phyloP scores from a whole-genome alignment of 1,284 basidiomycete species.

The Irpex rosettiformis region DNA sequence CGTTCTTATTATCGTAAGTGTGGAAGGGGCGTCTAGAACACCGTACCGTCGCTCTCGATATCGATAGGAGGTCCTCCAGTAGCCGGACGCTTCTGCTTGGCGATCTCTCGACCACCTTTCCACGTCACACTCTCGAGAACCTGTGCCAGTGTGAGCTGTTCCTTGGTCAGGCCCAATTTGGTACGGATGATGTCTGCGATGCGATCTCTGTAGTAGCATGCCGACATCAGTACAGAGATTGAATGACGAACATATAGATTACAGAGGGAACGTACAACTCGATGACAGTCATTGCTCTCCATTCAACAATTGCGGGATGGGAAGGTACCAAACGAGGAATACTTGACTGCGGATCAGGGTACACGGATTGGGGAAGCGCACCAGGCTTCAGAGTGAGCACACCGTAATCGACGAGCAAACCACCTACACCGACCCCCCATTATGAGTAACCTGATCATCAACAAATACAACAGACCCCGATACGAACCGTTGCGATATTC shows the following conservation, averaged over 20 bases:
- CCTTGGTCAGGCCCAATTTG: slow-evolving; percentile 46
- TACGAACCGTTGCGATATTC: slow-evolving; percentile 84
- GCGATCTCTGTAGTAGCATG: slow-evolving; percentile 68
- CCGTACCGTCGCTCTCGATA: slow-evolving; percentile 81
- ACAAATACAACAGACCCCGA: not conserved
- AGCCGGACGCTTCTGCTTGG: slow-evolving; percentile 69
- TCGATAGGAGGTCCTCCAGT: slow-evolving; percentile 87
- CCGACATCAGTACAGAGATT: not conserved
- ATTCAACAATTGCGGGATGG: slow-evolving; percentile 91
- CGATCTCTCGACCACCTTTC: slow-evolving; percentile 93
- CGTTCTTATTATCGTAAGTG: too few relatives aligned
- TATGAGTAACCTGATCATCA: slow-evolving; percentile 1
- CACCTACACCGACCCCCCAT: slow-evolving; percentile 47
- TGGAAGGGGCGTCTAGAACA: slow-evolving; percentile 52
- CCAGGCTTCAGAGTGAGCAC: slow-evolving; percentile 63
- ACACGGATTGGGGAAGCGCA: slow-evolving; percentile 38
- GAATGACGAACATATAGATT: not conserved
- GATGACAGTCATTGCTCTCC: slow-evolving; percentile 93
- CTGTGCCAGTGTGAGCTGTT: slow-evolving; percentile 73
- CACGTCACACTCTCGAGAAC: slow-evolving; percentile 93
- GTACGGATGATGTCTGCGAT: slow-evolving; percentile 70
- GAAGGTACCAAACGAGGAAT: slow-evolving; percentile 67
- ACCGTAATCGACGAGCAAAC: slow-evolving; percentile 83
- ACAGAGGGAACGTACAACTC: slow-evolving; percentile 57
- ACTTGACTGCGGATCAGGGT: slow-evolving; percentile 42